Percentiles rank a stretch among this genome's conserved stretches.
Evolutionary conservation across 352 stramenopile species (phyloP).

Genomic region (Phytophthora citricola): DNA sequence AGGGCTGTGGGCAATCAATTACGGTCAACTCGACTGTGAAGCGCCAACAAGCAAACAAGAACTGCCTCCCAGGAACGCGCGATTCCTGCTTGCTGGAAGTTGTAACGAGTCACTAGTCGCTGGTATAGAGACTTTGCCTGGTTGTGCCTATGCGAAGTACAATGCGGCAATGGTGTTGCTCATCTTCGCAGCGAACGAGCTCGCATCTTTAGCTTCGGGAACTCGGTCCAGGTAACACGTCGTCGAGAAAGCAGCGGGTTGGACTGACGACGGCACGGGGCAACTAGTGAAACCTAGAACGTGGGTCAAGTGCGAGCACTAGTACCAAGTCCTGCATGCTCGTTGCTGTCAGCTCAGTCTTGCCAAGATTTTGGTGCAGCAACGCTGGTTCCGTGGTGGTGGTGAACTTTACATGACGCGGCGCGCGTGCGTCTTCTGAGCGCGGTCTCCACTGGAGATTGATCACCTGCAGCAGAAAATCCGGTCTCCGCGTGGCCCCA

Average conservation of each 20-base stretch:
- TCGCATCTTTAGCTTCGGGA: neutral
- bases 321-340: neutral
- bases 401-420: conserved; percentile 5
- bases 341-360: neutral
- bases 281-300: too few relatives aligned
- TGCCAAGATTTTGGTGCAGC: neutral
- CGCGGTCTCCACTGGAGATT: neutral
- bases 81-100: too few relatives aligned
- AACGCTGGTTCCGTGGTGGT: neutral
- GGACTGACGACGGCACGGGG: too few relatives aligned
- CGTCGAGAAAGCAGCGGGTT: too few relatives aligned
- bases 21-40: too few relatives aligned
- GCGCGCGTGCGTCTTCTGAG: conserved; percentile 2
- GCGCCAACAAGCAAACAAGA: too few relatives aligned
- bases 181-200: neutral
- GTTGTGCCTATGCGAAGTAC: conserved; percentile 4
- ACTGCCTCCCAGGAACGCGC: too few relatives aligned
- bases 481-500: too few relatives aligned
- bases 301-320: too few relatives aligned
- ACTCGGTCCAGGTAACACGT: too few relatives aligned
- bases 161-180: conserved; percentile 18
- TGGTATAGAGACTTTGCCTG: conserved; percentile 23
- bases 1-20: neutral
- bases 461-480: conserved; percentile 19
- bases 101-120: neutral